Evolutionary conservation across 805 yeast genomes (phyloP), one percentile per base, ranked within the genome.

Genomic region (Candida maesae): DNA sequence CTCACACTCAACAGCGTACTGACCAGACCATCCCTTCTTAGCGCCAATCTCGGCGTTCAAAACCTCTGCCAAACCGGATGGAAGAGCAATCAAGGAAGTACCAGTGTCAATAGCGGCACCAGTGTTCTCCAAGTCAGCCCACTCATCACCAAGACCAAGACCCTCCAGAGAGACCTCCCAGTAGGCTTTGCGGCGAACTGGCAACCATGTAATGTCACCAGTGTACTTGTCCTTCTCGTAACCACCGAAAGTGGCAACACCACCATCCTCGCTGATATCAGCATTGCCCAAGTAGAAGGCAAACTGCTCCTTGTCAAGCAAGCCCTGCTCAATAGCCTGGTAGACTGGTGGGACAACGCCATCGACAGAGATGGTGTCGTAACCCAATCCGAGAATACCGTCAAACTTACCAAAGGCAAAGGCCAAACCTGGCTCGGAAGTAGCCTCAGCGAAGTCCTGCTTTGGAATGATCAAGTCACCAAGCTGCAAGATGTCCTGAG

Each of bases 91-190:
- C 65, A 93, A 76, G 27, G 98, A 91, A 50, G 99, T 93, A 68
- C 99, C 99, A 44, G 99, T 93, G 67, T 93, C 99, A 61, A 93
- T 89, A 47, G 96, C 96, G 58, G 97, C 99, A 64, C 99, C 99
- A 47, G 89, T 81, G 59, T 70, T 71, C 53, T 74, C 77, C 59
- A 93, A 78, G 55, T 74, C 78, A 37, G 98, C 96, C 59, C 76
- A 85, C 69, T 93, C 95, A 53, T 84, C 85, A 58, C 99, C 99
- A 49, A 93, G 75, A 33, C 90, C 86, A 63, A 93, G 73, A 55
- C 95, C 90, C 55, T 88, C 88, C 54, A 93, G 84, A 55, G 83
- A 78, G 46, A 93, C 99, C 74, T 93, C 99, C 99, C 99, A 93
- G 78, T 93, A 93, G 25, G 98, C 99, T 81, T 90, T 89, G 77